Conservation (phyloP, 352 stramenopile genomes). For the Phytophthora palmivora region DNA sequence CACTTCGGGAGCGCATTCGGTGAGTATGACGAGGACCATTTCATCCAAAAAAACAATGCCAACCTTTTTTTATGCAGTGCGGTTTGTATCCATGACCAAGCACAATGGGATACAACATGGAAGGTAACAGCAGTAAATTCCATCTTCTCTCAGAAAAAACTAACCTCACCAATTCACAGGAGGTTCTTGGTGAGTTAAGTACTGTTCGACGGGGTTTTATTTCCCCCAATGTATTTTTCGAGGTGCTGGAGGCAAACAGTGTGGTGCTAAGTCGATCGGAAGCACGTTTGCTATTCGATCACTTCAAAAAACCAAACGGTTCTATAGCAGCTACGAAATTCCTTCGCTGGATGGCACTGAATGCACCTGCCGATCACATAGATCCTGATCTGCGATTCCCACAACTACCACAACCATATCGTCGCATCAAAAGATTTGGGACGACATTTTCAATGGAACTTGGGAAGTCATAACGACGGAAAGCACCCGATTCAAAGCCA, state of each 20-base stretch:
- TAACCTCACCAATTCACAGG: conserved; percentile 18
- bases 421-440: conserved; percentile 70
- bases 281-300: conserved; percentile 32
- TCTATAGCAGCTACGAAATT: conserved; percentile 48
- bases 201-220: conserved; percentile 44
- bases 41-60: background rate
- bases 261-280: conserved; percentile 41
- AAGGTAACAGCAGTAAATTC: conserved; percentile 23
- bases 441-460: conserved; percentile 69
- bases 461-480: conserved; percentile 55
- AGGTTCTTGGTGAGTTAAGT: conserved; percentile 40
- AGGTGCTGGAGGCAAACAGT: conserved; percentile 60
- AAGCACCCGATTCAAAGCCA: conserved; percentile 50
- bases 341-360: conserved; percentile 64
- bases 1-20: conserved; percentile 44
- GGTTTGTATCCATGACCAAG: conserved; percentile 48
- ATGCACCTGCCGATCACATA: conserved; percentile 56
- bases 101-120: conserved; percentile 47
- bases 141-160: background rate
- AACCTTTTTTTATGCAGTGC: conserved; percentile 18
- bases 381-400: conserved; percentile 69
- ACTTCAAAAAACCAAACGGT: conserved; percentile 59
- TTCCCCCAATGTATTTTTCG: conserved; percentile 46
- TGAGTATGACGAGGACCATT: background rate
- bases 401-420: conserved; percentile 73